A percentile compares a stretch with the other conserved stretches of the same genome.
These are phyloP conservation scores for Penicillium sp. DNA, from an alignment of 2,329 filamentous ascomycete species.

Conservation along the genomic window DNA sequence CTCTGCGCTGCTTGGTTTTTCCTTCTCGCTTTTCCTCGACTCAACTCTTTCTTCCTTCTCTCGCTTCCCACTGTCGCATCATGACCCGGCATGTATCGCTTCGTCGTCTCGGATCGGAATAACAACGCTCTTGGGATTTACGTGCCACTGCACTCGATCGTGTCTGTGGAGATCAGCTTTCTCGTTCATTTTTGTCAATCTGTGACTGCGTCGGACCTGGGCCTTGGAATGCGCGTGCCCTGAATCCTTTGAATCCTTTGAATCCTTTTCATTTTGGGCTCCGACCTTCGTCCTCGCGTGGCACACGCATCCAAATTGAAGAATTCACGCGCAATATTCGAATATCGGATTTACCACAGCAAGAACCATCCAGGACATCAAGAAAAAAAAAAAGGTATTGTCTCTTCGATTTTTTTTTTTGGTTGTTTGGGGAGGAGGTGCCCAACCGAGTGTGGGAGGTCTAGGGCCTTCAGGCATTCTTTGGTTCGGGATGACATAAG, in stretches of 20 bases:
- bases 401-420: not conserved
- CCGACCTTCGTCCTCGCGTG: not conserved
- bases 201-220: not conserved
- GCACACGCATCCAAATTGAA: not conserved
- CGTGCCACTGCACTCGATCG: not conserved
- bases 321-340: not conserved
- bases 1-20: not conserved
- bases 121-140: conserved; percentile 5
- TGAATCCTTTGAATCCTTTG: no score
- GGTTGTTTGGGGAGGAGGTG: not conserved
- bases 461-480: conserved; percentile 1
- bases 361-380: not conserved
- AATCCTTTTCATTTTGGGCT: not conserved
- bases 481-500: conserved; percentile 14
- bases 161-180: not conserved
- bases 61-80: conserved; percentile 5
- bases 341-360: not conserved
- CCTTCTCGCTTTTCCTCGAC: not conserved
- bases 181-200: not conserved
- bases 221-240: not conserved
- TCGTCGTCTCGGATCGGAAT: conserved; percentile 5
- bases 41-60: not conserved
- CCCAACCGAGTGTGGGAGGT: not conserved
- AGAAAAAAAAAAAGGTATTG: not conserved
- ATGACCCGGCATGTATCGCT: conserved; percentile 15